Base-by-base conservation (phyloP, 805 yeast genomes). In the Hanseniaspora guilliermondii region DNA sequence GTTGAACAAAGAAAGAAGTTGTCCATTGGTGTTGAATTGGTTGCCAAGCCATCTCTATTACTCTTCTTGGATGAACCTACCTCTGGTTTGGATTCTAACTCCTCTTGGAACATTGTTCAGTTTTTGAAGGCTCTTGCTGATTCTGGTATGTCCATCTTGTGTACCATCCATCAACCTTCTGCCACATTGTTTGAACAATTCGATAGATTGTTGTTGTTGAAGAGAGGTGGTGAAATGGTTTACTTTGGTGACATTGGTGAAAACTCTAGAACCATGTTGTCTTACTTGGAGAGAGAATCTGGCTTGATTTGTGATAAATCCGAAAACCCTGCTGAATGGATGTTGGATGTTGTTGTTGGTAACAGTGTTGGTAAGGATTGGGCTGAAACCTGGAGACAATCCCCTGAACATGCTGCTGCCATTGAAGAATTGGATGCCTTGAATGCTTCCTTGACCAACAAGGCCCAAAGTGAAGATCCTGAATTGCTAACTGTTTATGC, bases 221-320 rank as follows among this genome's bases (percentile, higher is more conserved):
- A 80, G 60, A 78, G 75, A 59, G 94, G 94, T 65, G 94, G 94
- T 59, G 71, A 75, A 62, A 85, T 89, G 59, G 91, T 83, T 33
- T 85, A 85, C 67, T 85, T 83, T 65, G 94, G 94, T 61, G 88
- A 83, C 58, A 78, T 84, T 61, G 93, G 93, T 59, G 71, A 74
- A 57, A 76, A 78, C 64, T 82, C 85, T 50, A 56, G 60, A 38
- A 71, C 80, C 2, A 71, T 85, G 66, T 76, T 81, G 45, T 65
- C 72, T 56, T 85, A 84, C 66, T 84, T 84, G 62, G 89, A 84
- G 69, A 74, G 74, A 60, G 69, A 82, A 64, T 85, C 95, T 36
- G 87, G 89, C 40, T 76, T 81, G 57, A 73, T 75, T 53, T 85
- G 93, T 71, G 73, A 70, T 35, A 66, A 66, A 12, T 67, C 70